Conservation (phyloP, 257 asterid species). For the Thymus mandschuricus region DNA sequence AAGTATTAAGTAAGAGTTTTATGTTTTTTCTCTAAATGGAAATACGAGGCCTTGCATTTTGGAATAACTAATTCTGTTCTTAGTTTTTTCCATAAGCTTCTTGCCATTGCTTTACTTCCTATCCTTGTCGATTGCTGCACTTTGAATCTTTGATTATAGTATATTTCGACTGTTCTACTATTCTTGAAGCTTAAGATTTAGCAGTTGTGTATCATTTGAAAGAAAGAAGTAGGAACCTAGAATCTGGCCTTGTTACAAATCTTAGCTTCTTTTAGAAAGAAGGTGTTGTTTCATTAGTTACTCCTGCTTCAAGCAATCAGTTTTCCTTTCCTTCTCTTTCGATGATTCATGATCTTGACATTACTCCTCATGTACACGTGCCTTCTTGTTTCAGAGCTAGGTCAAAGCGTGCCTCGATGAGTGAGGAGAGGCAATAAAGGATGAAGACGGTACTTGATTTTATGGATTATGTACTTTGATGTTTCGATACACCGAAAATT, state of each 20-base stretch:
- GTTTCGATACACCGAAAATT: slow-evolving; percentile 22
- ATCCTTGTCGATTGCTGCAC: not conserved
- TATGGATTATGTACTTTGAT: slow-evolving; percentile 26
- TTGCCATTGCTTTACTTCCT: not conserved
- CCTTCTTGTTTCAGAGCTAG: slow-evolving; percentile 59
- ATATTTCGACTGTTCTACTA: not conserved
- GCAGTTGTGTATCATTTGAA: not conserved
- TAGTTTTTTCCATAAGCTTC: slow-evolving; percentile 7
- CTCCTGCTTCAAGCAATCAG: not conserved
- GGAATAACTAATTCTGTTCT: not conserved
- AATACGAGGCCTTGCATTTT: slow-evolving; percentile 8
- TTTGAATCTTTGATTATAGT: too few species aligned
- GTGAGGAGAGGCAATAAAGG: slow-evolving; percentile 35
- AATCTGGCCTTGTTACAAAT: not conserved
- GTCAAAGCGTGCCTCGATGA: slow-evolving; percentile 83
- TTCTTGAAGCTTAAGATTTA: not conserved
- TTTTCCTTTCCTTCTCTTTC: not conserved
- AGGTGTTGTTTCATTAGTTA: not conserved
- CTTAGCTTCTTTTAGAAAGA: not conserved
- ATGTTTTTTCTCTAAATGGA: slow-evolving; percentile 18
- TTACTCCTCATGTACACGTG: slow-evolving; percentile 18
- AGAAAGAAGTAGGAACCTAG: not conserved
- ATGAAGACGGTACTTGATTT: slow-evolving; percentile 38
- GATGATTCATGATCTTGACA: not conserved
- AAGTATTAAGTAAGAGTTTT: slow-evolving; percentile 44